phyloP scores from a whole-genome alignment of 257 asterid genomes.

The Pogostemon cablin region DNA sequence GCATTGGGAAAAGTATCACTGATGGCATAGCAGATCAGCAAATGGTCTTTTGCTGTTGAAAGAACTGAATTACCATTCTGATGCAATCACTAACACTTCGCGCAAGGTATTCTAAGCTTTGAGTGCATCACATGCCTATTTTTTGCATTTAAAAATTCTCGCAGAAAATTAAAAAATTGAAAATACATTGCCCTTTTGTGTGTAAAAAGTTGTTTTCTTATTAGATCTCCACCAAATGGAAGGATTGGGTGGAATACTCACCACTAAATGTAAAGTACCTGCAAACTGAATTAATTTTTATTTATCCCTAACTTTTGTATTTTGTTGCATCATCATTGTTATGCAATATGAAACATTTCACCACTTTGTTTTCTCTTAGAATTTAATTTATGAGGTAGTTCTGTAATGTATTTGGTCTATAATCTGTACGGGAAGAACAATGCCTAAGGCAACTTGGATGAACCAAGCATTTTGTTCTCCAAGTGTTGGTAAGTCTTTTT shows the following conservation, averaged over 20 bases:
- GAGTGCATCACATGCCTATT: conserved; percentile 23
- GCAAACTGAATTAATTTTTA: not conserved
- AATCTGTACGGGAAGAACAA: conserved; percentile 14
- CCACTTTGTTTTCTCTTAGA: not conserved
- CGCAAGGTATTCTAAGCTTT: conserved; percentile 72
- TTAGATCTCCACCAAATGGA: conserved; percentile 5
- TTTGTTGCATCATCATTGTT: conserved; percentile 13
- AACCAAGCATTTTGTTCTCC: not conserved
- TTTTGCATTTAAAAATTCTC: conserved; percentile 7
- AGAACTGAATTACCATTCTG: conserved; percentile 86
- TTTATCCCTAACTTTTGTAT: not conserved
- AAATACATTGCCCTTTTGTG: not conserved
- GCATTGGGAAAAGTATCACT: conserved; percentile 65
- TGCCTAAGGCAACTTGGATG: not conserved
- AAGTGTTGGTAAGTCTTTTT: not conserved
- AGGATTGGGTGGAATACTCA: conserved; percentile 7
- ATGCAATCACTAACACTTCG: conserved; percentile 68
- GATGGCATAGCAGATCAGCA: conserved; percentile 57
- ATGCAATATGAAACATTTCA: not conserved
- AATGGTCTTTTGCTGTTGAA: conserved; percentile 52
- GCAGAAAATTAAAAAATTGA: too few species aligned
- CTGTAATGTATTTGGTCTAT: not conserved
- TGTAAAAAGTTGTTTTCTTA: conserved; percentile 23
- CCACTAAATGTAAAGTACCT: not conserved
- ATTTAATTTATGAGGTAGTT: not conserved